Base-by-base conservation (phyloP, 2,329 filamentous ascomycete species). In the Phyllosticta ampelicida region DNA sequence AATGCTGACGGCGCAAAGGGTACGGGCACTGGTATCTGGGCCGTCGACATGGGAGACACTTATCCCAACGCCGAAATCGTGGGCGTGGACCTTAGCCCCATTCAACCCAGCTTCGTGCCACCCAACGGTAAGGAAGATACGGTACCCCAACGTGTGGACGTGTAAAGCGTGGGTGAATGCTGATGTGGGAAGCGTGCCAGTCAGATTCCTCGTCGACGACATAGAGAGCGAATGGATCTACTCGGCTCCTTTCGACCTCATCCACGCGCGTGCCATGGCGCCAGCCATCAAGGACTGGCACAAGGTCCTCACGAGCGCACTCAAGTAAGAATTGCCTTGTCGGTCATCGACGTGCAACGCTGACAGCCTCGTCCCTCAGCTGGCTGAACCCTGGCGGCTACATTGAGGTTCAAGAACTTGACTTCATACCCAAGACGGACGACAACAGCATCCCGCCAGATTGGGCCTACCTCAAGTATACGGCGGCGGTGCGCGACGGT, bases 221-320 rank as follows among this genome's bases (percentile, higher is more conserved):
- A 68, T 74, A 13, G 70, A 70, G 1, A 64, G 70, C n/a, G 68
- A 71, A 19, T 78, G 76, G 77, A 75, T 74, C 1, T 71, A 69
- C 51, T 70, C 74, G 0, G 62, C 69, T 48, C 64, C 69, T 55
- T 72, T 72, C 61, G 76, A 78, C 63, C 75, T 76, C 59, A 72
- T 78, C 54, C 75, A 79, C 62, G 63, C 76, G 71, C 64, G 77
- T 65, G 63, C 78, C 73, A 72, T 81, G 86, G 48, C 70, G 74
- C 20, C 74, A 85, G 63, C 82, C 80, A 67, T 71, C 72, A 9
- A 70, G 69, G 21, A 68, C 85, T 54, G 65, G 81, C 20, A 67
- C 72, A 20, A 73, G 75, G 53, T 74, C 82, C 6, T 78, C 80
- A 60, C 68, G 75, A 61, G 74, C 69, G 61, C 66, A 29, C 66